These are phyloP conservation scores for Arctium lappa DNA, from an alignment of 129 eudicot species.

Conservation along the genomic window DNA sequence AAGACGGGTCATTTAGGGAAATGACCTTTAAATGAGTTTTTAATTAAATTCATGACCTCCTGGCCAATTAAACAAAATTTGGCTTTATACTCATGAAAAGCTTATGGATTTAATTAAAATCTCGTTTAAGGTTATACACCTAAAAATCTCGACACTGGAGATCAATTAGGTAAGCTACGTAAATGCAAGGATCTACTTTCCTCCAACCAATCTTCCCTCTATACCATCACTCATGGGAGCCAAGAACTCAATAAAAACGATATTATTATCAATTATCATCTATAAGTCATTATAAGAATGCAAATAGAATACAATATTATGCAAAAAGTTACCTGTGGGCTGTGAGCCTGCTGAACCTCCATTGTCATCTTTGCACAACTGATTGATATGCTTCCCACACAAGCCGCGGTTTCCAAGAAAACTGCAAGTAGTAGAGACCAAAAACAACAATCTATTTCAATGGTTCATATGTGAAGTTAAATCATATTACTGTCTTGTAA, in stretches of 20 bases:
- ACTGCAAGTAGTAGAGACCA: constrained; percentile 37
- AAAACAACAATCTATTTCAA: background rate
- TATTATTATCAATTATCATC: background rate
- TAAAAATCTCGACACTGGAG: too few species aligned
- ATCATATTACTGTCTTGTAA: background rate
- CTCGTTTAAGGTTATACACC: too few species aligned
- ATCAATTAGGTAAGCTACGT: too few species aligned
- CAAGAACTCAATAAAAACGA: background rate
- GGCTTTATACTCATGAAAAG: too few species aligned
- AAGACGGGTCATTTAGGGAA: too few species aligned
- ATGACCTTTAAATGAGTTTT: too few species aligned
- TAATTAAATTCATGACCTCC: too few species aligned
- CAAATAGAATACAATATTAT: constrained; percentile 7
- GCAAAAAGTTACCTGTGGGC: constrained; percentile 28
- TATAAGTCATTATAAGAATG: background rate
- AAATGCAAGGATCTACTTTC: too few species aligned
- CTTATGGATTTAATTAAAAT: too few species aligned
- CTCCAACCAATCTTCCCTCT: too few species aligned
- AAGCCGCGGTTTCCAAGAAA: constrained; percentile 85
- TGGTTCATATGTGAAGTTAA: background rate
- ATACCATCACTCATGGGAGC: too few species aligned
- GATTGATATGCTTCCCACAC: constrained; percentile 74
- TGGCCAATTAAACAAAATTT: too few species aligned
- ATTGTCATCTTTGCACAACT: constrained; percentile 51
- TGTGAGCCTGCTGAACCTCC: constrained; percentile 54